Percentiles rank a stretch among this genome's conserved stretches.
Conservation (phyloP, 768 basidiomycete species). For the Calocybe gangraenosa region DNA sequence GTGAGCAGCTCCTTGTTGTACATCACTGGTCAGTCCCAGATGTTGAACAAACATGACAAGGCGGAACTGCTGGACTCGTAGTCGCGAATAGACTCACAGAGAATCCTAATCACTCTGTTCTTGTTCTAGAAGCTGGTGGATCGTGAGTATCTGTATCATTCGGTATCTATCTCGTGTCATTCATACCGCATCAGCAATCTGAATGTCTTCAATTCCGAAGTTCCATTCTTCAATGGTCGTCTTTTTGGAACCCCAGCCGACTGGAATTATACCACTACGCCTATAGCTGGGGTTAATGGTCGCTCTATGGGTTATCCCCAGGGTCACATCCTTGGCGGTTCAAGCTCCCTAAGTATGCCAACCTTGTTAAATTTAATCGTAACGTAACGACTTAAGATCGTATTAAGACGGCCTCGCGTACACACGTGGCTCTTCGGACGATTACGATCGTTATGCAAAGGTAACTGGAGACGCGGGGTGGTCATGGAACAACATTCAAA, state of each 20-base stretch:
- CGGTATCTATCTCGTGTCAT: not conserved
- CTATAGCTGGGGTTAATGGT: slow-evolving; percentile 11
- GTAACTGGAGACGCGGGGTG: slow-evolving; percentile 27
- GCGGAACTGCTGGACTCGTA: slow-evolving; percentile 20
- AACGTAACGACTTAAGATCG: no score
- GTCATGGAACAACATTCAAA: slow-evolving; percentile 26
- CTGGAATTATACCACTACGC: slow-evolving; percentile 18
- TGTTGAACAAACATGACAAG: slow-evolving; percentile 2
- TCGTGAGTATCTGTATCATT: slow-evolving; percentile 9
- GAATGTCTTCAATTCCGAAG: slow-evolving; percentile 11
- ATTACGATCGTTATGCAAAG: slow-evolving; percentile 25
- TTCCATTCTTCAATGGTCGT: slow-evolving; percentile 18
- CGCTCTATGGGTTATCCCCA: slow-evolving; percentile 14
- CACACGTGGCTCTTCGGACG: slow-evolving; percentile 15
- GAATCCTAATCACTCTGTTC: slow-evolving; percentile 13
- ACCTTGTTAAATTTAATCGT: not conserved
- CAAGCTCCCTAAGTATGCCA: slow-evolving; percentile 15
- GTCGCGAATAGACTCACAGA: slow-evolving; percentile 19
- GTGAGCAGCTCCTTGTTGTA: slow-evolving; percentile 5
- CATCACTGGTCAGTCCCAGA: not conserved
- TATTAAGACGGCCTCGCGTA: slow-evolving; percentile 11
- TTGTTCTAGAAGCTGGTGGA: slow-evolving; percentile 19
- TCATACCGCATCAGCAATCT: slow-evolving; percentile 4
- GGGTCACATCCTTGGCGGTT: slow-evolving; percentile 18
- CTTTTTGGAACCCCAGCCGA: slow-evolving; percentile 15